Evolutionary conservation across 495 filamentous ascomycete species (phyloP).

Genomic region (Penicillium pulvis): DNA sequence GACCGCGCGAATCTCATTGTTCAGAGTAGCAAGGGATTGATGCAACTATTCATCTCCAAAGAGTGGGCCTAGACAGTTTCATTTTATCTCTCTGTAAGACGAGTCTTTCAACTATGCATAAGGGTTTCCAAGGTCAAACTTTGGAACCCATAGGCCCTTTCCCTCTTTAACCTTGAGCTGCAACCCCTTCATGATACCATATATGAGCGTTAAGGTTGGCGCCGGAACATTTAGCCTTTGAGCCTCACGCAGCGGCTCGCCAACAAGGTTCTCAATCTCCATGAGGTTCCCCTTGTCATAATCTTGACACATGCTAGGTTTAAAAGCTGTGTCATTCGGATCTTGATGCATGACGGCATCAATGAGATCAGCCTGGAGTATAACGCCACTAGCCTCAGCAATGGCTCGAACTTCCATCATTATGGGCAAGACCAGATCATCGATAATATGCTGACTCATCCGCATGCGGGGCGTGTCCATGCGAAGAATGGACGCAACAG

Average conservation of each 20-base stretch:
- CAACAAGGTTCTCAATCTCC: slow-evolving; percentile 9
- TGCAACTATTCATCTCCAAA: too few relatives aligned
- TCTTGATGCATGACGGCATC: slow-evolving; percentile 40
- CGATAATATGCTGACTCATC: slow-evolving; percentile 10
- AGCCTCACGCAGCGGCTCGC: slow-evolving; percentile 6
- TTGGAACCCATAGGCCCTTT: slow-evolving; percentile 1
- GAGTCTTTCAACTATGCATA: neutral
- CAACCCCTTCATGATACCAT: slow-evolving; percentile 6
- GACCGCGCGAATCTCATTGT: neutral
- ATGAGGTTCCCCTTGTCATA: slow-evolving; percentile 24
- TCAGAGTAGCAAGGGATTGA: neutral
- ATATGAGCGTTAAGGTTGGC: slow-evolving; percentile 5
- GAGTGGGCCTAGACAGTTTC: too few relatives aligned
- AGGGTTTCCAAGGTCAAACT: slow-evolving; percentile 6
- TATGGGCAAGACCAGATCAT: slow-evolving; percentile 16
- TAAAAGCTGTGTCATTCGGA: slow-evolving; percentile 37
- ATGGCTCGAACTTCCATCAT: slow-evolving; percentile 19
- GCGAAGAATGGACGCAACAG: slow-evolving; percentile 14
- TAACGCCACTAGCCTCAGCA: slow-evolving; percentile 28
- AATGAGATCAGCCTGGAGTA: slow-evolving; percentile 35
- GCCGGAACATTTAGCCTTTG: neutral
- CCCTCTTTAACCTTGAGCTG: slow-evolving; percentile 1
- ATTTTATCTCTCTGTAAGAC: too few relatives aligned
- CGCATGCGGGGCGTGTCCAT: slow-evolving; percentile 17
- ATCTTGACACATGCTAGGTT: slow-evolving; percentile 52